Evolutionary conservation across 768 basidiomycete species (phyloP).

Genomic region (Kondoa subrosea): DNA sequence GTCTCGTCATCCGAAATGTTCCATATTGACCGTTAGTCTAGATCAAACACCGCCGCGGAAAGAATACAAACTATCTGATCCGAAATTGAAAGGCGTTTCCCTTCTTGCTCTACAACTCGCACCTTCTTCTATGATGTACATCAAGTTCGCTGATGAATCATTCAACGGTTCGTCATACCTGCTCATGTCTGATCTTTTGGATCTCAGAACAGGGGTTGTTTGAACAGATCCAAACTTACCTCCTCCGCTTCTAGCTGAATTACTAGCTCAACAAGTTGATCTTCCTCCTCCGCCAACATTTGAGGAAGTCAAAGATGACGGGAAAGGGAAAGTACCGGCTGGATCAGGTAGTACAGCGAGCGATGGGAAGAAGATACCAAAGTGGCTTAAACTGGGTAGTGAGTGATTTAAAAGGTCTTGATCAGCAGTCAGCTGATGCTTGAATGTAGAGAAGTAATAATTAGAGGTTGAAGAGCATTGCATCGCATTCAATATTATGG

Average conservation of each 20-base stretch:
- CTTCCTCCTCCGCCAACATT: slow-evolving; percentile 45
- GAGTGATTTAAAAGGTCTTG: neutral
- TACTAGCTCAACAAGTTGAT: slow-evolving; percentile 48
- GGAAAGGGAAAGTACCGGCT: neutral
- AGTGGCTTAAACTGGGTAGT: slow-evolving; percentile 14
- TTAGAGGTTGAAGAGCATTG: neutral
- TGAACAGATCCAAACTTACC: slow-evolving; percentile 41
- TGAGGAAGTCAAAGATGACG: slow-evolving; percentile 24
- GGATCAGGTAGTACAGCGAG: neutral
- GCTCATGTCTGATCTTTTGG: neutral
- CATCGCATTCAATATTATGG: neutral
- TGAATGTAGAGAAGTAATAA: neutral
- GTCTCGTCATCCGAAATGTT: neutral
- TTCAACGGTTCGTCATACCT: slow-evolving; percentile 21
- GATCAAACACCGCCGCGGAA: slow-evolving; percentile 68
- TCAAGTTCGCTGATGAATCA: slow-evolving; percentile 54
- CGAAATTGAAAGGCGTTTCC: slow-evolving; percentile 48
- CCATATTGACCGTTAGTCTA: slow-evolving; percentile 28
- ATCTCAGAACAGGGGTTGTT: neutral
- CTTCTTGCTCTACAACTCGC: slow-evolving; percentile 56
- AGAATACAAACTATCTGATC: slow-evolving; percentile 67
- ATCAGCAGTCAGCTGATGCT: neutral
- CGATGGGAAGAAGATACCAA: slow-evolving; percentile 10
- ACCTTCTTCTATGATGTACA: slow-evolving; percentile 58
- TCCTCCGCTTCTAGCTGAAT: slow-evolving; percentile 47